phyloP scores from a whole-genome alignment of 2,329 filamentous ascomycete species.

The Fusarium praegraminearum region DNA sequence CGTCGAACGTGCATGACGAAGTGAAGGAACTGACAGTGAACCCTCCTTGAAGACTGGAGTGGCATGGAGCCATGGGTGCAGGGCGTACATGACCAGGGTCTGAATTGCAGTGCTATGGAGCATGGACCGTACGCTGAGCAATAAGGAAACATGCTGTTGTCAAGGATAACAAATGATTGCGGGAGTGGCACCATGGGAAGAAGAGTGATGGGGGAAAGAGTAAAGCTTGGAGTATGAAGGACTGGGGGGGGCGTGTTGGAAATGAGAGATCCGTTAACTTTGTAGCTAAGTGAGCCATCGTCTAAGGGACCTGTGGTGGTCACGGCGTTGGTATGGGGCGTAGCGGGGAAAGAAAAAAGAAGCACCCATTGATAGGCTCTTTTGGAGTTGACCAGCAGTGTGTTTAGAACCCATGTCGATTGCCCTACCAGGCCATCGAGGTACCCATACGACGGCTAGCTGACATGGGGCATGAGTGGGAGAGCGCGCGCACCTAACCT shows the following conservation, averaged over 20 bases:
- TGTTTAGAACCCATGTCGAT: slow-evolving; percentile 40
- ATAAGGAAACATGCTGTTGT: slow-evolving; percentile 41
- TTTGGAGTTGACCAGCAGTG: slow-evolving; percentile 39
- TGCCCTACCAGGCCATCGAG: slow-evolving; percentile 46
- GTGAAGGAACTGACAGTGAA: slow-evolving; percentile 45
- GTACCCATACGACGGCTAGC: slow-evolving; percentile 39
- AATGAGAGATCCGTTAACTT: slow-evolving; percentile 36
- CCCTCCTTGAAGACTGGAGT: slow-evolving; percentile 46
- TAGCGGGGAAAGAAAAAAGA: slow-evolving; percentile 47
- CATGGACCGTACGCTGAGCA: slow-evolving; percentile 43
- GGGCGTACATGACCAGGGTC: slow-evolving; percentile 44
- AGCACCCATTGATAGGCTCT: slow-evolving; percentile 45
- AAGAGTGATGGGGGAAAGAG: slow-evolving; percentile 36
- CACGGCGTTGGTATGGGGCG: slow-evolving; percentile 48
- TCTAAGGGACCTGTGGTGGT: slow-evolving; percentile 44
- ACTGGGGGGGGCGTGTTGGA: slow-evolving; percentile 36
- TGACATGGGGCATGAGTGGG: slow-evolving; percentile 36
- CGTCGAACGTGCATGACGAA: slow-evolving; percentile 48
- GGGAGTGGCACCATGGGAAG: slow-evolving; percentile 47
- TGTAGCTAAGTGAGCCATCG: slow-evolving; percentile 28
- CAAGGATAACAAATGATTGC: slow-evolving; percentile 43
- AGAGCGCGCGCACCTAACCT: slow-evolving; percentile 31
- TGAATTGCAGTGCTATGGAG: slow-evolving; percentile 40
- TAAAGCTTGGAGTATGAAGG: slow-evolving; percentile 34
- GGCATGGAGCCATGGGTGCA: slow-evolving; percentile 45